Base-by-base conservation (phyloP, 2,329 filamentous ascomycete species). In the Metarhizium guizhouense region DNA sequence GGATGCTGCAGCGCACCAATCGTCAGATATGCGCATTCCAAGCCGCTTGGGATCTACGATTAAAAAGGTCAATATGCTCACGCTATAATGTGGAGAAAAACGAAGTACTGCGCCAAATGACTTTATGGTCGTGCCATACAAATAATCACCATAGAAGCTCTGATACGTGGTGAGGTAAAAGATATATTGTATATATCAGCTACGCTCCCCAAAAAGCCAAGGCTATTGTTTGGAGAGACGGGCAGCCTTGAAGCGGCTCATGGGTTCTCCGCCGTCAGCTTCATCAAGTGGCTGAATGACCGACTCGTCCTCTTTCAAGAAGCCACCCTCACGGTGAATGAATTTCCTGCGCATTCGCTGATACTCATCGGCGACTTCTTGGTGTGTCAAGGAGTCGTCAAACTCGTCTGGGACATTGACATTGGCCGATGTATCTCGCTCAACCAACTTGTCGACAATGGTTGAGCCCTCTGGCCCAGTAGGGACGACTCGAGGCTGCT, bases 281-380 rank as follows among this genome's bases (percentile, higher is more conserved):
- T 91, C 83, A 54, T 85, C 84, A 48, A 91, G 75, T 1, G 87
- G 82, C 53, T 87, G 79, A 50, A 84, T 81, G 18, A 81, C 80
- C 53, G 82, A 77, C 57, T 90, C 84, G 57, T 88, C 83, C 62
- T 90, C 82, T 56, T 83, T 80, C 63, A 87, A 73, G 68, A 96
- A 95, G 3, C 91, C 91, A 53, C 91, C 91, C 63, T 94, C 84
- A 62, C 85, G 81, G 62, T 90, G 84, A 54, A 96, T 91, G 71
- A 95, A 85, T 64, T 82, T 83, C 67, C 92, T 95, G 20, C 93
- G 86, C 69, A 89, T 78, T 48, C 83, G 84, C 68, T 95, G 87
- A 69, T 95, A 95, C 66, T 95, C 88, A 42, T 83, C 82, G 7
- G 88, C 86, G 14, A 95, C 84, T 68, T 95, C 87, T 59, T 88